Evolutionary conservation across 2,329 filamentous ascomycete species (phyloP).

Genomic region (Colletotrichum ledebouriae): DNA sequence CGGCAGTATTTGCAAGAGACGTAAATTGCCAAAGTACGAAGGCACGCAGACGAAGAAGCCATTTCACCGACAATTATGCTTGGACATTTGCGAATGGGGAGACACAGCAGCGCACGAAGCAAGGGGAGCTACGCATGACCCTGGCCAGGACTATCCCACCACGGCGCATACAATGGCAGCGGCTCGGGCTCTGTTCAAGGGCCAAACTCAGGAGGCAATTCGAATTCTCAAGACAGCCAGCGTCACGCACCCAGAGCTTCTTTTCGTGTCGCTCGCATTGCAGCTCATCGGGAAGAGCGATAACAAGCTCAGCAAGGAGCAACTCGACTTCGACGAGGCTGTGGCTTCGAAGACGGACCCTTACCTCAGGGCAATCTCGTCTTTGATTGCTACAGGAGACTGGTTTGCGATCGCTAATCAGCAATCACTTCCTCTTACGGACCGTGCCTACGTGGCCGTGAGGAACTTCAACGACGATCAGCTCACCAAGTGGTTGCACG

Average conservation of each 20-base stretch:
- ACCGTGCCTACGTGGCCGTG: slow-evolving; percentile 81
- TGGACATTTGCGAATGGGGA: slow-evolving; percentile 82
- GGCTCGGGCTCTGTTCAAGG: slow-evolving; percentile 81
- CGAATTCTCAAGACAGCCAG: slow-evolving; percentile 78
- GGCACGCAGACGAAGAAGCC: slow-evolving; percentile 74
- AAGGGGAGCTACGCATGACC: slow-evolving; percentile 50
- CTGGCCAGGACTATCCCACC: slow-evolving; percentile 63
- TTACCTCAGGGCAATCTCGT: slow-evolving; percentile 84
- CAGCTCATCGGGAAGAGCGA: slow-evolving; percentile 70
- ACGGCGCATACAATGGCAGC: slow-evolving; percentile 79
- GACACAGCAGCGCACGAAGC: slow-evolving; percentile 56
- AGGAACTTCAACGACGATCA: slow-evolving; percentile 73
- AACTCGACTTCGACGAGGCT: slow-evolving; percentile 70
- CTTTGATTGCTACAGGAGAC: slow-evolving; percentile 81
- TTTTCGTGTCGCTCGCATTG: slow-evolving; percentile 77
- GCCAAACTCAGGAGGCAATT: slow-evolving; percentile 76
- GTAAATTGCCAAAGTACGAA: slow-evolving; percentile 72
- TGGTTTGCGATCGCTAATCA: slow-evolving; percentile 83
- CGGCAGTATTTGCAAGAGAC: slow-evolving; percentile 72
- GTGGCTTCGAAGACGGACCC: slow-evolving; percentile 78
- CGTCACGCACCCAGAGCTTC: slow-evolving; percentile 71
- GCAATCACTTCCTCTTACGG: slow-evolving; percentile 78
- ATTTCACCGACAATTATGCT: slow-evolving; percentile 79
- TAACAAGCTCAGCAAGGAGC: slow-evolving; percentile 58
- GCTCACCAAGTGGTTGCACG: slow-evolving; percentile 76